phyloP scores from a whole-genome alignment of 805 yeast genomes.

The Kazachstania kunashirensis region DNA sequence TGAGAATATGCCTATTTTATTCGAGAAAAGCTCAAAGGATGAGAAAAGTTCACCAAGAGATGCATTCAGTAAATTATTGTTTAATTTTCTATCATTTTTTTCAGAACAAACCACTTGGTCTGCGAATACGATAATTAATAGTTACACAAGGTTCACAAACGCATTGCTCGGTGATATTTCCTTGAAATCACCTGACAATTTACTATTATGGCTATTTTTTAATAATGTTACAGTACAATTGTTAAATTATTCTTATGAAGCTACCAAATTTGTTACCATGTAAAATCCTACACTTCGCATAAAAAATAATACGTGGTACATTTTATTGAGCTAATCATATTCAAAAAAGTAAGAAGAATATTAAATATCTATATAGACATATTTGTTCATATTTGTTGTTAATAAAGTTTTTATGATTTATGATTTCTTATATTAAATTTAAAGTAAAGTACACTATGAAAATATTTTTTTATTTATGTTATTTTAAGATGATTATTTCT shows the following conservation, averaged over 20 bases:
- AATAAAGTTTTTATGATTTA: background rate
- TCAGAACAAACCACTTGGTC: slow-evolving; percentile 10
- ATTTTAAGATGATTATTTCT: slow-evolving; percentile 26
- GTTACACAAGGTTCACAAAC: slow-evolving; percentile 19
- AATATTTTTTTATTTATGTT: background rate
- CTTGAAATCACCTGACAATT: slow-evolving; percentile 11
- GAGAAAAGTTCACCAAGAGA: slow-evolving; percentile 1
- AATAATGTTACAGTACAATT: slow-evolving; percentile 15
- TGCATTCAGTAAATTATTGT: slow-evolving; percentile 2
- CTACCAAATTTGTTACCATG: slow-evolving; percentile 6
- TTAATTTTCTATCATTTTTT: slow-evolving; percentile 10
- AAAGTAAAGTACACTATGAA: slow-evolving; percentile 3
- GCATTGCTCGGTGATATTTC: slow-evolving; percentile 22
- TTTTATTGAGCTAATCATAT: no score
- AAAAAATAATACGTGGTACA: no score
- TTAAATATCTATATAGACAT: no score
- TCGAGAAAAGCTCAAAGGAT: slow-evolving; percentile 1
- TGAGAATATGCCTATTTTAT: slow-evolving; percentile 2
- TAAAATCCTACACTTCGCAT: background rate
- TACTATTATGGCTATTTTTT: slow-evolving; percentile 14
- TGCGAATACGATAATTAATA: slow-evolving; percentile 15
- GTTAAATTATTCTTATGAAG: slow-evolving; percentile 13
- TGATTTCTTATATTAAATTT: background rate
- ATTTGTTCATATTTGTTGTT: no score
- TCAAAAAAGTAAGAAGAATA: no score